phyloP scores from a whole-genome alignment of 257 asterid species.

The Linaria vulgaris region DNA sequence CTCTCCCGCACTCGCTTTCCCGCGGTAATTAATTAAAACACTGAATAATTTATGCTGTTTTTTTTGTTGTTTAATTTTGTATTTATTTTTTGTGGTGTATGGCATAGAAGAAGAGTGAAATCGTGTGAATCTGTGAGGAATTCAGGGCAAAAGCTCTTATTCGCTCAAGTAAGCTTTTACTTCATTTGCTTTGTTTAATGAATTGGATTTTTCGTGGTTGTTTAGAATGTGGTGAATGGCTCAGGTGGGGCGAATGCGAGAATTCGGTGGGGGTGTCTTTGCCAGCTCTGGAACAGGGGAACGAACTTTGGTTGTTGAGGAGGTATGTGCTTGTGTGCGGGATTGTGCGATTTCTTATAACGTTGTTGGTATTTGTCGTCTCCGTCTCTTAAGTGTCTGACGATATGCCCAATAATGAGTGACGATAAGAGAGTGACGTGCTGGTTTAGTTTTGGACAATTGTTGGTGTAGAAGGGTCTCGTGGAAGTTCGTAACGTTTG shows the following conservation, averaged over 20 bases:
- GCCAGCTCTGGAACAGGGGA: slow-evolving; percentile 43
- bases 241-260: slow-evolving; percentile 31
- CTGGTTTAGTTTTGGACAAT: too few species aligned
- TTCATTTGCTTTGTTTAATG: background rate
- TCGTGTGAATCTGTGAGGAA: slow-evolving; percentile 16
- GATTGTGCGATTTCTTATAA: background rate
- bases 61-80: too few species aligned
- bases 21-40: too few species aligned
- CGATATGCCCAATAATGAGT: background rate
- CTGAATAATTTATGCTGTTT: too few species aligned
- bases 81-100: too few species aligned
- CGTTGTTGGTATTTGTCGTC: background rate
- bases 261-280: slow-evolving; percentile 13
- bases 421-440: background rate
- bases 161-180: slow-evolving; percentile 32
- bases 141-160: slow-evolving; percentile 17
- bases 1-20: too few species aligned
- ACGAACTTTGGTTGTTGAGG: slow-evolving; percentile 35
- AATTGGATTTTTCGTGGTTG: background rate
- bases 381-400: background rate
- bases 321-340: slow-evolving; percentile 33
- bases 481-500: background rate
- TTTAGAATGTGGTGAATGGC: slow-evolving; percentile 7
- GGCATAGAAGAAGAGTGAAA: slow-evolving; percentile 23
- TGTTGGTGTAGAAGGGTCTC: background rate